Evolutionary conservation across 257 asterid species (phyloP), one percentile per base, ranked within the genome.

Genomic region (Thymus mandschuricus): DNA sequence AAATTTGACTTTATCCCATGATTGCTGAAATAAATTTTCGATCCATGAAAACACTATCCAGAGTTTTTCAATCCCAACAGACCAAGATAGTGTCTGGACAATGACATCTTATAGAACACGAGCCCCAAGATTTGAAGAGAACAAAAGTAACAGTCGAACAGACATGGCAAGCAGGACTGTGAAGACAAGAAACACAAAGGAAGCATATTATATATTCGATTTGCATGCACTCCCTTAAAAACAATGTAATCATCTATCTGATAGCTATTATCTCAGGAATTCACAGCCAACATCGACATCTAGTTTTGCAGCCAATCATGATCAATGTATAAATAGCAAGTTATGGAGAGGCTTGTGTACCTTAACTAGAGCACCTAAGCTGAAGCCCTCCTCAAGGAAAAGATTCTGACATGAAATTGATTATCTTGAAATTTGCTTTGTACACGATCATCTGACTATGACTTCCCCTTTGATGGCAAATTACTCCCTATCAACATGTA

Each of bases 401-500:
- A 87, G 75, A 71, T 54, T 46, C 30, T 10, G 81, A 49, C 75
- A 33, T 64, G 74, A 65, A 74, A 52, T 52, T 29, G 70, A 48
- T 51, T 74, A 70, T 74, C 81, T 51, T 76, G 77, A 60, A 28
- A 45, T 34, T 44, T 74, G 79, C 75, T 51, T 60, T 76, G 31
- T 76, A 64, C 64, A 63, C n/a, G 76, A 78, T 84, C 73, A 71
- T 68, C 65, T 70, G 64, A 71, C 64, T 34, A 59, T 50, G 50
- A 68, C 73, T 71, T 81, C 69, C 79, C 79, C 15, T 71, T 57
- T 68, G 64, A 74, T 15, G 80, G n/a, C 55, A 60, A 80, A 41
- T 79, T 69, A 71, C 73, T 67, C 79, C 89, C 92, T 55, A 83
- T 60, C 84, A 87, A 87, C 29, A 74, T 64, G 62, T 79, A 81